Evolutionary conservation across 495 filamentous ascomycete species (phyloP), one percentile per base, ranked within the genome.

Genomic region (Daldinia caldariorum): DNA sequence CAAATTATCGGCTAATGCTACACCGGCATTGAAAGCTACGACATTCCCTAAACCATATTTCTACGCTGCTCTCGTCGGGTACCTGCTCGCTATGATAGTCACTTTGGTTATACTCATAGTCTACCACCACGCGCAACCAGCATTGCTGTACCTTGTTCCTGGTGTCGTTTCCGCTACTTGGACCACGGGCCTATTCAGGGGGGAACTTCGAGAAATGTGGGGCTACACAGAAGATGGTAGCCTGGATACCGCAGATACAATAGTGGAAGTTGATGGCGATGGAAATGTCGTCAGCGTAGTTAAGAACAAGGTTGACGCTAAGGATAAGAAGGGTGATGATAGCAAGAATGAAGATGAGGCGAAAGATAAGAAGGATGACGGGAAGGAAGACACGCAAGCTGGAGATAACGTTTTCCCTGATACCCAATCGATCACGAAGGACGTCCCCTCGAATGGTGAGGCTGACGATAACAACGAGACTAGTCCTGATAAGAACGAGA

Each of bases 91-190:
- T 3, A 93, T 98, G 91, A 37, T 94, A 5, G 78, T 83, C 7
- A 97, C 94, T 0, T 76, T 97, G 32, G 80, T 83, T 0, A 90
- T 93, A 37, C 91, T 98, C 83, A 84, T 94, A 35, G 80, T 91
- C 20, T 94, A 84, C 62, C 83, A 89, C 37, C 93, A 95, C 67
- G 91, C 91, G 9, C 95, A 99, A 70, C 95, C 95, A 0, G 95
- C 95, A 10, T 84, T 99, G 43, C 81, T 99, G 7, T 99, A 99
- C 73, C 87, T 99, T 13, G 96, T 98, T 2, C 95, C 95, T 0
- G 89, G 91, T 1, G 94, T 97, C 3, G 76, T 97, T 10, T 81
- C 83, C 10, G 83, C 89, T 1, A 71, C 97, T 9, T 97, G 93
- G 92, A 79, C 87, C n/a, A 94, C 91, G n/a, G 95, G 90, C 5